Conservation (phyloP, 305 asterid genomes). For the Rubia peregrina region DNA sequence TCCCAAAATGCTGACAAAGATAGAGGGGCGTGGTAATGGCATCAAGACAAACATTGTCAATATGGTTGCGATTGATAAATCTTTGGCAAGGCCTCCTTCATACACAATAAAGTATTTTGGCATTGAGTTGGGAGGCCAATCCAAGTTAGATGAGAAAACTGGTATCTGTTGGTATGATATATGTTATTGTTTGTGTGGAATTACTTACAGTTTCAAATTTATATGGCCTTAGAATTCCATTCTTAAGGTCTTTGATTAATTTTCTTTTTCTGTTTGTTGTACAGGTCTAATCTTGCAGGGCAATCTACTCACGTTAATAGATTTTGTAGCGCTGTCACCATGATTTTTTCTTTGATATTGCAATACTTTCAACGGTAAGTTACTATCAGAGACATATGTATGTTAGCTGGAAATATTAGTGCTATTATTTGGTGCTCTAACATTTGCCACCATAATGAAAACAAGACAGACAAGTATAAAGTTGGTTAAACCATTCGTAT, state of each 20-base stretch:
- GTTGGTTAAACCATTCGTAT: neutral
- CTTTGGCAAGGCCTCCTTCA: no score
- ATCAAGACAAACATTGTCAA: conserved; percentile 39
- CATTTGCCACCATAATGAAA: conserved; percentile 93
- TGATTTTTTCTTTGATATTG: conserved; percentile 80
- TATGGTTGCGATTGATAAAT: no score
- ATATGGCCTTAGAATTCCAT: no score
- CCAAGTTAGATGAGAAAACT: no score
- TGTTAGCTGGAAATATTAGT: neutral
- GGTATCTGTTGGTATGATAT: no score
- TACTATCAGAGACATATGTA: neutral
- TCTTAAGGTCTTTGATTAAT: no score
- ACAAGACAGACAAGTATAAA: conserved; percentile 77
- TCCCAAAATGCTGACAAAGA: conserved; percentile 38
- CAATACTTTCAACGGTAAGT: conserved; percentile 89
- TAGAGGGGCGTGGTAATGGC: conserved; percentile 45
- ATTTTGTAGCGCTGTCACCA: conserved; percentile 73
- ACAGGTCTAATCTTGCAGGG: conserved; percentile 84
- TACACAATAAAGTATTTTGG: no score
- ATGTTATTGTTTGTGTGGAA: no score
- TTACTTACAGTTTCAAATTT: no score
- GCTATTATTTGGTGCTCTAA: conserved; percentile 65
- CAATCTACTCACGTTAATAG: conserved; percentile 69
- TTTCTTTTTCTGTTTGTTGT: conserved; percentile 11
- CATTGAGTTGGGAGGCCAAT: no score